A percentile compares a stretch with the other conserved stretches of the same genome.
These are phyloP conservation scores for Malassezia dermatis DNA, from an alignment of 1,284 basidiomycete species.

Conservation along the genomic window DNA sequence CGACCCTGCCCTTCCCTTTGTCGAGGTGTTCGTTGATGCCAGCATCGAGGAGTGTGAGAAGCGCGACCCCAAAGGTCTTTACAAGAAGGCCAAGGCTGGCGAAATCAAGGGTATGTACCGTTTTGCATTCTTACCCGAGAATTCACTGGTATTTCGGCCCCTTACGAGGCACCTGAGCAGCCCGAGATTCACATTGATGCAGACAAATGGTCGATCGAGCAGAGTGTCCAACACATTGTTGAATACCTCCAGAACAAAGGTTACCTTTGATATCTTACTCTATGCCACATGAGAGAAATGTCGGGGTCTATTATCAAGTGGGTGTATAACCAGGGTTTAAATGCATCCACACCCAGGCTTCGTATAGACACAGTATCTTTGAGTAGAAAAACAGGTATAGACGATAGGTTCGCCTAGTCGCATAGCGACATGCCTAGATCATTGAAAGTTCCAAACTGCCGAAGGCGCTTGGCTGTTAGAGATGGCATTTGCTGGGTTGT, in stretches of 20 bases:
- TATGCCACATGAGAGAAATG: neutral
- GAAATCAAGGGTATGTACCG: conserved; percentile 74
- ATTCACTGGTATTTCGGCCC: conserved; percentile 94
- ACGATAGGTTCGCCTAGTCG: neutral
- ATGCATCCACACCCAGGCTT: neutral
- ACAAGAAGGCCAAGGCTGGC: conserved; percentile 89
- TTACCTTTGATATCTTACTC: conserved; percentile 16
- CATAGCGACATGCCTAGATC: neutral
- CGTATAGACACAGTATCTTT: neutral
- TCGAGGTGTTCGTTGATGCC: conserved; percentile 87
- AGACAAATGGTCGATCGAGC: conserved; percentile 65
- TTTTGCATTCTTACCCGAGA: conserved; percentile 53
- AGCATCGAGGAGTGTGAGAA: conserved; percentile 76
- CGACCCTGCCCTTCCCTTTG: conserved; percentile 62
- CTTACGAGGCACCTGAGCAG: conserved; percentile 76
- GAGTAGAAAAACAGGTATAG: neutral
- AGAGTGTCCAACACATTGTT: conserved; percentile 69
- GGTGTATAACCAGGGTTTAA: neutral
- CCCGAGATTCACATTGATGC: conserved; percentile 92
- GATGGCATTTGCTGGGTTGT: neutral
- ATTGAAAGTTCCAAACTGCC: neutral
- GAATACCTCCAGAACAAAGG: conserved; percentile 64
- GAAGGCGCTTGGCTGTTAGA: neutral
- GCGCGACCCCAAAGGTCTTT: conserved; percentile 93
- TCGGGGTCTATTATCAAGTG: neutral